Percentiles rank a stretch among this genome's conserved stretches.
These are phyloP conservation scores for Spergularia marina DNA, from an alignment of 148 eudicot species.

Conservation along the genomic window DNA sequence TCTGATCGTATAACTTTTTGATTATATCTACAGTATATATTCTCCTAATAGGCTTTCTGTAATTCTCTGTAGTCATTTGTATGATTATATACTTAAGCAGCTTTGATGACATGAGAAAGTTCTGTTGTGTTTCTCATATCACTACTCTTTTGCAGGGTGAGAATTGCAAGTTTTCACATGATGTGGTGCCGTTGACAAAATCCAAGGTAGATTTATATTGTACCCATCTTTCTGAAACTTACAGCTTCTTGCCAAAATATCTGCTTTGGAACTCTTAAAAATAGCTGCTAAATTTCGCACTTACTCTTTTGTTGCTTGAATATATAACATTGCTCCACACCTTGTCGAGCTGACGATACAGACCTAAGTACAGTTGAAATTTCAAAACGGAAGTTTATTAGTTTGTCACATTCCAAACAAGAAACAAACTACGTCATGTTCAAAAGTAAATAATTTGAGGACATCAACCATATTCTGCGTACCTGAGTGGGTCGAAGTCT, in stretches of 20 bases:
- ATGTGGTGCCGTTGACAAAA: conserved; percentile 78
- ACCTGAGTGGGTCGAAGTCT: too few relatives aligned
- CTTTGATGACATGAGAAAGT: neutral
- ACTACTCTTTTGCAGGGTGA: conserved; percentile 60
- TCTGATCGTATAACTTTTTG: neutral
- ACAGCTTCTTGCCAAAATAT: neutral
- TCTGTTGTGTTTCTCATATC: conserved; percentile 22
- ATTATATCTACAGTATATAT: neutral
- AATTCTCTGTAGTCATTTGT: neutral
- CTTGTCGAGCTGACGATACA: neutral
- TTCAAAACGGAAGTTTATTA: neutral
- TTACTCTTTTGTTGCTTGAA: neutral
- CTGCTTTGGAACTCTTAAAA: neutral
- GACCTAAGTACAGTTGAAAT: neutral
- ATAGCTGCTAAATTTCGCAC: neutral
- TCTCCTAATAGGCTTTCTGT: neutral
- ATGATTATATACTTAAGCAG: neutral
- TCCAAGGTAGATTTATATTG: conserved; percentile 49
- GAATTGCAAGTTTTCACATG: conserved; percentile 91
- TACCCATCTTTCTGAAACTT: neutral
- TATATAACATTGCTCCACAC: neutral
- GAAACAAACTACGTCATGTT: too few relatives aligned
- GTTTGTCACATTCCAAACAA: too few relatives aligned
- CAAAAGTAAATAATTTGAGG: neutral
- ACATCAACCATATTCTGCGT: neutral